Evolutionary conservation across 345 rosid species (phyloP).

Genomic region (Rhodomyrtus tomentosa): DNA sequence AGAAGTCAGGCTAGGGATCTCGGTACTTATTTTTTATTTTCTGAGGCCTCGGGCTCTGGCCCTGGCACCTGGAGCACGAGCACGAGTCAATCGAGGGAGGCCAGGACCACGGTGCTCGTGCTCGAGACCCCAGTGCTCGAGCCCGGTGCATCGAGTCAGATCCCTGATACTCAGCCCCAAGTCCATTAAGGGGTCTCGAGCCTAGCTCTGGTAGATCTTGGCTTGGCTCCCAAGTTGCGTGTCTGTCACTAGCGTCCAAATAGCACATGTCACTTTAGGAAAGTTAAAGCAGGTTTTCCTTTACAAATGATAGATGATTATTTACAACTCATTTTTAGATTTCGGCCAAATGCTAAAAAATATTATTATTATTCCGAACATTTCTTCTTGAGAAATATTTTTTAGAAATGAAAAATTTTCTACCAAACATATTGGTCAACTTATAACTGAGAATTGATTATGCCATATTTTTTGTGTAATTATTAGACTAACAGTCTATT

Average conservation of each 20-base stretch:
- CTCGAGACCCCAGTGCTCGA: fast-evolving
- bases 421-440: background rate
- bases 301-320: background rate
- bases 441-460: background rate
- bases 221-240: background rate
- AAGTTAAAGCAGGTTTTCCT: background rate
- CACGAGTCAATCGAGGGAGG: background rate
- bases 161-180: background rate
- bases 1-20: no score
- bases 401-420: background rate
- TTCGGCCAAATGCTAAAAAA: background rate
- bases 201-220: background rate
- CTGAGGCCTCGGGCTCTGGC: fast-evolving
- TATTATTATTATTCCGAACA: background rate
- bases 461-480: no score
- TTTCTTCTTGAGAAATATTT: background rate
- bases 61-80: background rate
- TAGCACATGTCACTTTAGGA: background rate
- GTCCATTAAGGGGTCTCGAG: background rate
- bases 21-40: no score
- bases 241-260: background rate
- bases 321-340: background rate
- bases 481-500: no score
- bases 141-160: background rate
- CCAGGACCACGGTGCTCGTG: no score